Evolutionary conservation across 1,284 basidiomycete genomes (phyloP).

Genomic region (Cryptococcus amylolentus): DNA sequence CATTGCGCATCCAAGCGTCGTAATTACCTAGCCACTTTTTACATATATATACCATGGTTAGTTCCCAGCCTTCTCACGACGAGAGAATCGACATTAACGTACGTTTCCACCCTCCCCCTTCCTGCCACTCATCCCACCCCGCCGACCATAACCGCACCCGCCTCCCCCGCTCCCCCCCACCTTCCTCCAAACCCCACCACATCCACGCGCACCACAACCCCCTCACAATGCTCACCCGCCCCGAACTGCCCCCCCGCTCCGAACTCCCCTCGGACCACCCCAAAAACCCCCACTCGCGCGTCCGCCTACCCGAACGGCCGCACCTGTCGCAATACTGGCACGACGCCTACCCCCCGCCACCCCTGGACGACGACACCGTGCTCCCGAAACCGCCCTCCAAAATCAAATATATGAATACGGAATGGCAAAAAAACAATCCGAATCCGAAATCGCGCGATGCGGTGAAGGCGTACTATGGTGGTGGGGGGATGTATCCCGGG

Average conservation of each 20-base stretch:
- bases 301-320: background rate
- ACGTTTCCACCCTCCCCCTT: constrained; percentile 10
- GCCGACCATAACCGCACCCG: background rate
- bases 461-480: constrained; percentile 27
- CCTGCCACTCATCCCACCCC: background rate
- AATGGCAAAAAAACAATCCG: constrained; percentile 33
- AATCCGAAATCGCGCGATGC: constrained; percentile 23
- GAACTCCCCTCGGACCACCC: background rate
- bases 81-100: constrained; percentile 6
- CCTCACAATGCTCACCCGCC: background rate
- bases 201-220: background rate
- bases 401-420: constrained; percentile 21
- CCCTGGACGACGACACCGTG: constrained; percentile 3
- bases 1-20: too few species aligned
- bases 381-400: constrained; percentile 23
- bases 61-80: background rate
- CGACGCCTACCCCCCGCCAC: constrained; percentile 18
- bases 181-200: background rate
- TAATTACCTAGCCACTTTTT: too few species aligned
- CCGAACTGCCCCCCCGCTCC: background rate
- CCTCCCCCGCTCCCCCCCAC: background rate
- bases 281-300: background rate
- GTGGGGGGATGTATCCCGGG: constrained; percentile 14
- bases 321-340: constrained; percentile 14
- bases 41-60: background rate